Percentiles rank a stretch among this genome's conserved stretches.
These are phyloP conservation scores for Asclepias syriaca DNA, from an alignment of 257 asterid species.

Conservation along the genomic window DNA sequence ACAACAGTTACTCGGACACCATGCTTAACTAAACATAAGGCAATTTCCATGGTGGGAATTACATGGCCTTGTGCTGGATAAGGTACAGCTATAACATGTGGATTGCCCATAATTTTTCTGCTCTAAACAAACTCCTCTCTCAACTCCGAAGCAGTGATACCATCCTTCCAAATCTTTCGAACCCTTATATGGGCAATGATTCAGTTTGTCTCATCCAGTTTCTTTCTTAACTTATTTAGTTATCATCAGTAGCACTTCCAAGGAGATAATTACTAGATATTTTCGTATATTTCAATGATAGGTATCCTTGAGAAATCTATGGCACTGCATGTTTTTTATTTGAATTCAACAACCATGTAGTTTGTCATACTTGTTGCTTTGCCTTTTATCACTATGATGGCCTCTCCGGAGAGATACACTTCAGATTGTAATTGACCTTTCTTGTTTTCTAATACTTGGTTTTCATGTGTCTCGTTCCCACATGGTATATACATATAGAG, in stretches of 20 bases:
- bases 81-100: constrained; percentile 51
- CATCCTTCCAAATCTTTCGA: not conserved
- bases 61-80: constrained; percentile 86
- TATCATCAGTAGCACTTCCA: not conserved
- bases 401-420: not conserved
- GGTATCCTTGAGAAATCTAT: not conserved
- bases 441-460: not conserved
- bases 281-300: not conserved
- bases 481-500: not conserved
- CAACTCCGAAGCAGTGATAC: not conserved
- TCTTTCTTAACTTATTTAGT: not conserved
- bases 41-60: constrained; percentile 55
- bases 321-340: not conserved
- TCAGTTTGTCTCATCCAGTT: not conserved
- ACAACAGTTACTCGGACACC: constrained; percentile 51
- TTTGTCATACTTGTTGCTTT: not conserved
- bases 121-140: not conserved
- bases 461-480: not conserved
- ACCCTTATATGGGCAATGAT: not conserved
- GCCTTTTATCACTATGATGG: not conserved
- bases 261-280: not conserved
- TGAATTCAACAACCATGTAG: not conserved
- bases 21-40: constrained; percentile 32
- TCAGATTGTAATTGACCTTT: not conserved
- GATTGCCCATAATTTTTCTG: constrained; percentile 33